Evolutionary conservation across 345 rosid genomes (phyloP).

Genomic region (Populus davidiana): DNA sequence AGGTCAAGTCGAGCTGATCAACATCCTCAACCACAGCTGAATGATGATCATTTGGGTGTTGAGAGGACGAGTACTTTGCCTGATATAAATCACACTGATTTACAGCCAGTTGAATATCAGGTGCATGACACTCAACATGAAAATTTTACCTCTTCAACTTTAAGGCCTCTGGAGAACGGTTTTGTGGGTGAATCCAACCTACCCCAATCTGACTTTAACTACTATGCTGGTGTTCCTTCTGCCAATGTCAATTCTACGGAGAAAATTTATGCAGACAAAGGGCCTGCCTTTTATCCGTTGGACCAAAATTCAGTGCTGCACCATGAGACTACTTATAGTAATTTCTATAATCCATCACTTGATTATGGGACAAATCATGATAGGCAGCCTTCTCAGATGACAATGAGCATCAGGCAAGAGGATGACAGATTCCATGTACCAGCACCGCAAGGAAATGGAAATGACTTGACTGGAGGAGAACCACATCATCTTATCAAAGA

Average conservation of each 20-base stretch:
- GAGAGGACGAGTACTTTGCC: conserved; percentile 49
- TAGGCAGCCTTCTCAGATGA: conserved; percentile 42
- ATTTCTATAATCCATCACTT: conserved; percentile 41
- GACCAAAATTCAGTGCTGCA: conserved; percentile 47
- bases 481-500: conserved; percentile 41
- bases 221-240: conserved; percentile 45
- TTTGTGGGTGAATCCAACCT: conserved; percentile 35
- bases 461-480: conserved; percentile 35
- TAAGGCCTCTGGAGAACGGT: conserved; percentile 40
- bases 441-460: conserved; percentile 38
- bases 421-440: conserved; percentile 32
- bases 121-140: conserved; percentile 34
- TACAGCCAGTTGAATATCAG: conserved; percentile 41
- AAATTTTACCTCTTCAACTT: conserved; percentile 26
- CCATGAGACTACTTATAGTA: conserved; percentile 37
- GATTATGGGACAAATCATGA: conserved; percentile 45
- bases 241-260: conserved; percentile 37
- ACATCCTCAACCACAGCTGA: conserved; percentile 26
- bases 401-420: conserved; percentile 37
- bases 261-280: conserved; percentile 52
- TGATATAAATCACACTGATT: conserved; percentile 53
- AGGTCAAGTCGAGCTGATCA: conserved; percentile 35
- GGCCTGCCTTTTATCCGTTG: conserved; percentile 48
- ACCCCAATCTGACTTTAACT: conserved; percentile 37
- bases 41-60: conserved; percentile 25